phyloP scores from a whole-genome alignment of 2,329 filamentous ascomycete genomes.

The Thelonectria discophora region DNA sequence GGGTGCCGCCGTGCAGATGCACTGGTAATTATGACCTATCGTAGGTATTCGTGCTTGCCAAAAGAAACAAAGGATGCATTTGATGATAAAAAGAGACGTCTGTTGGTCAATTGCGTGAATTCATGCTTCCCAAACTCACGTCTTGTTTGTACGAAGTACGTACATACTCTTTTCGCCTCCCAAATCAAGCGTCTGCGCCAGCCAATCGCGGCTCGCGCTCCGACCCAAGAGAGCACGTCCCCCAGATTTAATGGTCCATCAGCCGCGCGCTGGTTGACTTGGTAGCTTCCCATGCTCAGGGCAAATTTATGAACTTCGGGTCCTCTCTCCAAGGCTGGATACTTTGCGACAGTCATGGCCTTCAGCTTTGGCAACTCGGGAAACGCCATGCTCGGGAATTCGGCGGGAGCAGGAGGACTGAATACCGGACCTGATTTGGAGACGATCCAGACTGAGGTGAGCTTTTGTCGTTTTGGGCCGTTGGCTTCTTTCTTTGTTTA shows the following conservation, averaged over 20 bases:
- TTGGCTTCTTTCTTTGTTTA: slow-evolving; percentile 17
- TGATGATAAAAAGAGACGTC: not conserved
- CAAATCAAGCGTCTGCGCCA: slow-evolving; percentile 16
- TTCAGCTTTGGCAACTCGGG: slow-evolving; percentile 67
- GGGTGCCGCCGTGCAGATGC: slow-evolving; percentile 9
- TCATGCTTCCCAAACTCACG: slow-evolving; percentile 2
- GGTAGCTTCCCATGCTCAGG: slow-evolving; percentile 39
- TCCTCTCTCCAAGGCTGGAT: slow-evolving; percentile 43
- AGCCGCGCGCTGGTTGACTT: slow-evolving; percentile 28
- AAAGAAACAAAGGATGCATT: not conserved
- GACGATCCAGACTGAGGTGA: slow-evolving; percentile 84
- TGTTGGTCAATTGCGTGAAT: not conserved
- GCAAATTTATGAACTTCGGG: slow-evolving; percentile 43
- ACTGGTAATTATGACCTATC: not conserved
- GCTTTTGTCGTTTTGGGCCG: slow-evolving; percentile 27
- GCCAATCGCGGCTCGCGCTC: slow-evolving; percentile 35
- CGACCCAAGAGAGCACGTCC: slow-evolving; percentile 33
- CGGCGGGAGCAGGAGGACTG: slow-evolving; percentile 49
- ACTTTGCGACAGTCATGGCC: slow-evolving; percentile 64
- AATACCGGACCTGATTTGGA: slow-evolving; percentile 71
- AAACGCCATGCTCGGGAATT: slow-evolving; percentile 53
- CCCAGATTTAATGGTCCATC: slow-evolving; percentile 32
- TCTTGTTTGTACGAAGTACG: slow-evolving; percentile 6
- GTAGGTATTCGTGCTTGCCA: not conserved
- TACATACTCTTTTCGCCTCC: not conserved